A percentile compares a stretch with the other conserved stretches of the same genome.
Evolutionary conservation across 176 grass and related monocot genomes (phyloP).

Genomic region (Carex cristatella): DNA sequence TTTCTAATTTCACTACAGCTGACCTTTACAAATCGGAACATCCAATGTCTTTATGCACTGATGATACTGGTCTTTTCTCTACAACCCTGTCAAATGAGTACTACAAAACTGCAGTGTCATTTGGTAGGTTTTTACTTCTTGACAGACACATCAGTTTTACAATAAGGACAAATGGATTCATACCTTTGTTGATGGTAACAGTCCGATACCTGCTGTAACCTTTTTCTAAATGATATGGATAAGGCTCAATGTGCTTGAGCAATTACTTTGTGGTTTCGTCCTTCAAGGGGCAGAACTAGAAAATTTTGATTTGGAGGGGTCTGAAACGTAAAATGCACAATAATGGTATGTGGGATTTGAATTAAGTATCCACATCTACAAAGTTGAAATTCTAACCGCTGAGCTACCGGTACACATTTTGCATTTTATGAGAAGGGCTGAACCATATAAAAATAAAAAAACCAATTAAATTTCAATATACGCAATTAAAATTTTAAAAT

Average conservation of each 20-base stretch:
- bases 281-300: not conserved
- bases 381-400: too few species aligned
- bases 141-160: not conserved
- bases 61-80: slow-evolving; percentile 75
- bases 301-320: too few species aligned
- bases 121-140: slow-evolving; percentile 39
- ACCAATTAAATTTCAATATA: too few species aligned
- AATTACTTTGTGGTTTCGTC: not conserved
- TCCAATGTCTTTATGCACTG: slow-evolving; percentile 72
- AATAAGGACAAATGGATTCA: not conserved
- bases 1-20: slow-evolving; percentile 35
- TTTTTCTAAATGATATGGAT: not conserved
- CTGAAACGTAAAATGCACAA: too few species aligned
- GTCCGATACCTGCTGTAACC: not conserved
- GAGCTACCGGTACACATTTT: too few species aligned
- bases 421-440: too few species aligned
- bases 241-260: not conserved
- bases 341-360: too few species aligned
- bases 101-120: slow-evolving; percentile 47
- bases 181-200: not conserved
- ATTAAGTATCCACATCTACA: too few species aligned
- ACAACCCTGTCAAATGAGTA: slow-evolving; percentile 86
- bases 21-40: slow-evolving; percentile 74
- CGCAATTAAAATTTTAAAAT: too few species aligned
- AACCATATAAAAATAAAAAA: too few species aligned